Conservation (phyloP, 2,329 filamentous ascomycete genomes). For the Microsporum canis region DNA sequence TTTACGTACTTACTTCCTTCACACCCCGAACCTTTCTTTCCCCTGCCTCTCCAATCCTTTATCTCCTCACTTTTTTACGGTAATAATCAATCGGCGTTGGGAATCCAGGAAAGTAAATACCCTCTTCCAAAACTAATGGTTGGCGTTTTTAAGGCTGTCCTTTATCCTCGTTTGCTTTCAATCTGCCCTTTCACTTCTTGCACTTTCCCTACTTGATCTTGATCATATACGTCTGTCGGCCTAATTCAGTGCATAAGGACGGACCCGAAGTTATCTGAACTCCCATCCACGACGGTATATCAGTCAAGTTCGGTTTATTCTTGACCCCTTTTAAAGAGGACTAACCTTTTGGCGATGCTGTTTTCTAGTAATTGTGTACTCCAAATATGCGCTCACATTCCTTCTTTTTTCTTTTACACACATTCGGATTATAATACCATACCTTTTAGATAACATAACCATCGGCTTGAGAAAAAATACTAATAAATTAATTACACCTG, state of each 20-base stretch:
- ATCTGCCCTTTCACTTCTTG: not conserved
- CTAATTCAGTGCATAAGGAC: slow-evolving; percentile 13
- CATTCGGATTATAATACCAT: not conserved
- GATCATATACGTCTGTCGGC: slow-evolving; percentile 14
- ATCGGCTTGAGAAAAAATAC: not conserved
- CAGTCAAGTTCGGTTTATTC: not conserved
- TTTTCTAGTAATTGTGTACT: not conserved
- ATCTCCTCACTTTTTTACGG: slow-evolving; percentile 15
- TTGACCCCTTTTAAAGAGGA: not conserved
- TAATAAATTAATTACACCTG: not conserved
- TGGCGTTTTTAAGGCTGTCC: slow-evolving; percentile 1
- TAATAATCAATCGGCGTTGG: slow-evolving; percentile 19
- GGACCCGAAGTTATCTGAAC: slow-evolving; percentile 6
- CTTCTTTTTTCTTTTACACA: slow-evolving; percentile 12
- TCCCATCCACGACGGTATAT: not conserved
- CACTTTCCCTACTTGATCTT: slow-evolving; percentile 12
- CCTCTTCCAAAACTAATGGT: slow-evolving; percentile 22
- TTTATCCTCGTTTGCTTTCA: slow-evolving; percentile 15
- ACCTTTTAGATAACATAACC: not conserved
- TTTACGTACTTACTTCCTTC: not conserved
- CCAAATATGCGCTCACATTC: slow-evolving; percentile 5
- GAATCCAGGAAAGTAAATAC: slow-evolving; percentile 22
- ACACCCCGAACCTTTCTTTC: slow-evolving; percentile 9
- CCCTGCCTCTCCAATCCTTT: not conserved
- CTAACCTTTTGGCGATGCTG: not conserved